phyloP scores from a whole-genome alignment of 2,329 filamentous ascomycete genomes.

The Metarhizium sp. region DNA sequence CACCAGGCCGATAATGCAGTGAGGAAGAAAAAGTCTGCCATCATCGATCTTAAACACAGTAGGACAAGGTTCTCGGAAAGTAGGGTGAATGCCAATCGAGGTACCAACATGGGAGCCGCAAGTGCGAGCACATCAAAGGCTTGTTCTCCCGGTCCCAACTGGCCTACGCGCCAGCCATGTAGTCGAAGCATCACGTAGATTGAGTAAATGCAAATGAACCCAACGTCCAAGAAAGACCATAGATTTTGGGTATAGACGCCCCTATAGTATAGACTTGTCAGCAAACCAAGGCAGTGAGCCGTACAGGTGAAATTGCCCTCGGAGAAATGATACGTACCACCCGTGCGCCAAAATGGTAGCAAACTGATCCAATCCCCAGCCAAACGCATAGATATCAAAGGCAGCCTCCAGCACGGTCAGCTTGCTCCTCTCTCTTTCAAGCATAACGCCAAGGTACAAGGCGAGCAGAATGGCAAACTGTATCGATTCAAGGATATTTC shows the following conservation, averaged over 20 bases:
- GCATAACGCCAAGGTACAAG: conserved; percentile 67
- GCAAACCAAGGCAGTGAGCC: background rate
- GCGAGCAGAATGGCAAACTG: conserved; percentile 63
- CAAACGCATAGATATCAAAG: conserved; percentile 66
- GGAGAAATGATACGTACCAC: conserved; percentile 30
- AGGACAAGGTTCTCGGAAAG: conserved; percentile 81
- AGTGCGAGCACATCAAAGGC: conserved; percentile 72
- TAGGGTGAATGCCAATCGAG: conserved; percentile 71
- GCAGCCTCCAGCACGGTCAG: conserved; percentile 51
- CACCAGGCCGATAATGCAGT: conserved; percentile 72
- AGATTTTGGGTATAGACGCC: conserved; percentile 79
- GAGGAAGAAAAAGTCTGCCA: conserved; percentile 73
- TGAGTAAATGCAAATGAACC: conserved; percentile 63
- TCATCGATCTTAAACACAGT: conserved; percentile 72
- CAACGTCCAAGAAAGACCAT: conserved; percentile 80
- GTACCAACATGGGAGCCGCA: conserved; percentile 67
- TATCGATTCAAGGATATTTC: conserved; percentile 64
- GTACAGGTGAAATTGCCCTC: background rate
- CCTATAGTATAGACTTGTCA: conserved; percentile 30
- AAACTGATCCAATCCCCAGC: conserved; percentile 72
- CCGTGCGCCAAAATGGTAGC: conserved; percentile 68
- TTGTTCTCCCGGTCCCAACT: conserved; percentile 46
- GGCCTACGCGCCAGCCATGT: conserved; percentile 46
- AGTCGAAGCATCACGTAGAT: conserved; percentile 60
- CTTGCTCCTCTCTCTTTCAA: conserved; percentile 47